Percentiles rank a stretch among this genome's conserved stretches.
Evolutionary conservation across 768 basidiomycete genomes (phyloP).

Genomic region (Suillus bovinus): DNA sequence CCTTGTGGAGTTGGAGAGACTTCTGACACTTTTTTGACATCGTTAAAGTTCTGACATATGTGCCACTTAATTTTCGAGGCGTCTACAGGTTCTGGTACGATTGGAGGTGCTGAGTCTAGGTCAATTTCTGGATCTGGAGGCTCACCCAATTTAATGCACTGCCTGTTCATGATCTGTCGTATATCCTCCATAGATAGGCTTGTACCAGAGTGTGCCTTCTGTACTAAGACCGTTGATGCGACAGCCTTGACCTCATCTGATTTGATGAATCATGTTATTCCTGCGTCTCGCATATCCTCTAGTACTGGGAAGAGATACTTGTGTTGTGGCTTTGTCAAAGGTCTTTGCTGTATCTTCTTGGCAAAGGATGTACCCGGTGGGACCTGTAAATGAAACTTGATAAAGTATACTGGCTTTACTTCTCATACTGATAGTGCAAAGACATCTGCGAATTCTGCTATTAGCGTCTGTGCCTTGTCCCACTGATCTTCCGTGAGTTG

Average conservation of each 20-base stretch:
- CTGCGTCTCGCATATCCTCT: conserved; percentile 36
- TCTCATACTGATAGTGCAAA: conserved; percentile 43
- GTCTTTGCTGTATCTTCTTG: conserved; percentile 33
- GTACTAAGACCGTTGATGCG: conserved; percentile 12
- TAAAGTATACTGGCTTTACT: conserved; percentile 33
- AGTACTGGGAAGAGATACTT: conserved; percentile 33
- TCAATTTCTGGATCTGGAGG: not conserved
- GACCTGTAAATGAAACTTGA: conserved; percentile 36
- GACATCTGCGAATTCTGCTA: conserved; percentile 37
- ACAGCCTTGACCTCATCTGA: conserved; percentile 17
- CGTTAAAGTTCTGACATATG: not conserved
- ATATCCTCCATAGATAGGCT: conserved; percentile 16
- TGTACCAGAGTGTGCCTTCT: conserved; percentile 14
- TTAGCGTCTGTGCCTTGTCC: conserved; percentile 18
- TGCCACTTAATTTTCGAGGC: not conserved
- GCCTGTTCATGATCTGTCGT: conserved; percentile 9
- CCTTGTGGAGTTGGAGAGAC: conserved; percentile 22
- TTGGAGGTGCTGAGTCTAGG: not conserved
- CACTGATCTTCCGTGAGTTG: conserved; percentile 25
- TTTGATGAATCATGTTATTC: conserved; percentile 8
- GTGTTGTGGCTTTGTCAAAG: conserved; percentile 33
- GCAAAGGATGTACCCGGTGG: conserved; percentile 28
- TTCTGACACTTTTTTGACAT: not conserved
- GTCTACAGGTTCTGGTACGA: not conserved
- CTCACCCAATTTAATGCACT: not conserved